phyloP scores from a whole-genome alignment of 2,329 filamentous ascomycete species.

The Neonectria sp. region DNA sequence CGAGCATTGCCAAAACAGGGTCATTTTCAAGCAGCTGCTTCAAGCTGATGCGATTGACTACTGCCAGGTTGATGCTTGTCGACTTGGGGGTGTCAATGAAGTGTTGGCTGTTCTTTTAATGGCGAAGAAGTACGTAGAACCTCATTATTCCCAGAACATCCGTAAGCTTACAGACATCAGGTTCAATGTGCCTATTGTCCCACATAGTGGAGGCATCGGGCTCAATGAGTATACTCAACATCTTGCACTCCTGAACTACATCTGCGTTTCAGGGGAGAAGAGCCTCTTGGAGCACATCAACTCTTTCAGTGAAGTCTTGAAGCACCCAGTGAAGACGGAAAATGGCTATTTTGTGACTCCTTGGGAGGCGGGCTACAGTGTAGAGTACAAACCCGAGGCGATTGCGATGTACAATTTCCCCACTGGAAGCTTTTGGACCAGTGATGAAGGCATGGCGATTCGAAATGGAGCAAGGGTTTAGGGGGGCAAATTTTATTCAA shows the following conservation, averaged over 20 bases:
- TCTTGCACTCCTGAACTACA: constrained; percentile 91
- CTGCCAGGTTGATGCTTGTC: constrained; percentile 91
- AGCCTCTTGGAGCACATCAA: constrained; percentile 92
- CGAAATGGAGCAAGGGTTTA: background rate
- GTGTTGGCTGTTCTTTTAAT: constrained; percentile 66
- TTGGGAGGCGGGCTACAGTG: constrained; percentile 74
- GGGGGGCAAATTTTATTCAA: no score
- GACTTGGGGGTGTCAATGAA: constrained; percentile 91
- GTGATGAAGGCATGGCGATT: constrained; percentile 27
- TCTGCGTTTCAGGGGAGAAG: constrained; percentile 85
- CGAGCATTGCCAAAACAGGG: constrained; percentile 95
- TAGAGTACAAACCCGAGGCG: constrained; percentile 89
- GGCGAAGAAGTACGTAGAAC: constrained; percentile 13
- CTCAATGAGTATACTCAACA: constrained; percentile 95
- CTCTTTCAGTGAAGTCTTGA: constrained; percentile 92
- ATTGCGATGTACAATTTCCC: constrained; percentile 86
- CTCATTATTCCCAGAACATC: constrained; percentile 68
- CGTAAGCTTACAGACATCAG: constrained; percentile 83
- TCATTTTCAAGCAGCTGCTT: constrained; percentile 94
- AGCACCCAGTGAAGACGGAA: constrained; percentile 83
- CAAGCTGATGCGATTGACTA: constrained; percentile 86
- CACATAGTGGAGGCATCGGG: constrained; percentile 90
- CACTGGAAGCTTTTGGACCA: constrained; percentile 49
- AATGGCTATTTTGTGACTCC: constrained; percentile 92
- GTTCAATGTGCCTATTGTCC: constrained; percentile 85